These are phyloP conservation scores for Fusarium vanettenii DNA, from an alignment of 2,329 filamentous ascomycete genomes.

Conservation along the genomic window DNA sequence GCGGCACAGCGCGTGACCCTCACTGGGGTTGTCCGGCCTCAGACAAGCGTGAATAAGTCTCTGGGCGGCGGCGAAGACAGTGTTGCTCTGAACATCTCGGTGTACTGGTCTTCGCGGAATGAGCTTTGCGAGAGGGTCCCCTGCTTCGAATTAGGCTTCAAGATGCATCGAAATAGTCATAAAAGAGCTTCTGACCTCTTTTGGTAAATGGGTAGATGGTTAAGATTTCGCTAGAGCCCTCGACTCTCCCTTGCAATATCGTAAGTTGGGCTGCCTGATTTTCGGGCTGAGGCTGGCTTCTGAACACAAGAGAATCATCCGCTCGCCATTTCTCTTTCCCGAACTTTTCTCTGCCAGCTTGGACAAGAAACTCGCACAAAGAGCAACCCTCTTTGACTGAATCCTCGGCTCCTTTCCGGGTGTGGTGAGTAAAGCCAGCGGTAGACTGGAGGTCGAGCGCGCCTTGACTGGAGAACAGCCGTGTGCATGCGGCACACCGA, in stretches of 20 bases:
- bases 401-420: not conserved
- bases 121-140: not conserved
- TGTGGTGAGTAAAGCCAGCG: not conserved
- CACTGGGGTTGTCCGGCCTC: not conserved
- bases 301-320: not conserved
- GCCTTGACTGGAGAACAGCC: not conserved
- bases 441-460: not conserved
- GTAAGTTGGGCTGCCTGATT: not conserved
- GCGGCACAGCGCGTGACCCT: not conserved
- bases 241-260: not conserved
- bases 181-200: not conserved
- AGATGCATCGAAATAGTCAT: accelerated
- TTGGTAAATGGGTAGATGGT: not conserved
- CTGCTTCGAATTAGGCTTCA: not conserved
- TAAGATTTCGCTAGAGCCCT: not conserved
- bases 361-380: not conserved
- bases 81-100: not conserved
- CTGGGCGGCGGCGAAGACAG: not conserved
- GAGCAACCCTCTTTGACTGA: not conserved
- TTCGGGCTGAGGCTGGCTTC: too few relatives aligned
- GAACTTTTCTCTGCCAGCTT: not conserved
- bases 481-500: not conserved
- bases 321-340: not conserved
- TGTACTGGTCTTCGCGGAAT: not conserved
- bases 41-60: not conserved